phyloP scores from a whole-genome alignment of 345 rosid species.

The Euphorbia pulcherrima region DNA sequence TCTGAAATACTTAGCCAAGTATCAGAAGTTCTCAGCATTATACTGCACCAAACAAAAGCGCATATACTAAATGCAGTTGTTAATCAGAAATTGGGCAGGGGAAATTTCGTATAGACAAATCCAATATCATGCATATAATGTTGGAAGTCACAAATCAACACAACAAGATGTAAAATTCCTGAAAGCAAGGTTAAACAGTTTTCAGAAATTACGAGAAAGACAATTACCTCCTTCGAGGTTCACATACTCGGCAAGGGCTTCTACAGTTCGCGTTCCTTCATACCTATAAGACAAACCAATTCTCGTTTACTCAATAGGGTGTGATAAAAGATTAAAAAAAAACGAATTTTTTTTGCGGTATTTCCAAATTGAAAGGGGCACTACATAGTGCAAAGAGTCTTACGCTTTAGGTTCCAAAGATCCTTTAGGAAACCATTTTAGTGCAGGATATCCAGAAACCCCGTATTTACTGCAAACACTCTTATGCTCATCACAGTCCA shows the following conservation, averaged over 20 bases:
- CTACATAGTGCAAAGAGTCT: conserved; percentile 19
- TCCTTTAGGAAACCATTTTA: conserved; percentile 97
- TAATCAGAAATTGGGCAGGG: background rate
- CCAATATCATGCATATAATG: background rate
- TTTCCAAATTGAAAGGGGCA: background rate
- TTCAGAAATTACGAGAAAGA: background rate
- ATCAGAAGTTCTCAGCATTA: background rate
- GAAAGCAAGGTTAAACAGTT: conserved; percentile 5
- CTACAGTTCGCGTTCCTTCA: conserved; percentile 84
- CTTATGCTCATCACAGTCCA: conserved; percentile 99
- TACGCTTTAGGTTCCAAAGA: conserved; percentile 90
- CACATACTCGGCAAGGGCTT: conserved; percentile 79
- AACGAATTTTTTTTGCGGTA: background rate
- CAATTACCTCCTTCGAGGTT: conserved; percentile 85
- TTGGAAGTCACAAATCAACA: background rate
- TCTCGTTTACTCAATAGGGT: conserved; percentile 1
- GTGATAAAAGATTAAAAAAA: background rate
- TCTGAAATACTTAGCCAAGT: background rate
- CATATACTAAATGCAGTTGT: background rate
- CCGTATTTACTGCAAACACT: conserved; percentile 78
- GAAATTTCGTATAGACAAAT: background rate
- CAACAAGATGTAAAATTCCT: background rate
- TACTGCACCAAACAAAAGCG: background rate
- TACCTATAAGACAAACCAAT: conserved; percentile 41
- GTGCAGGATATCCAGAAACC: conserved; percentile 91